These are phyloP conservation scores for Beauveria rudraprayagi DNA, from an alignment of 2,329 filamentous ascomycete genomes.

Conservation along the genomic window DNA sequence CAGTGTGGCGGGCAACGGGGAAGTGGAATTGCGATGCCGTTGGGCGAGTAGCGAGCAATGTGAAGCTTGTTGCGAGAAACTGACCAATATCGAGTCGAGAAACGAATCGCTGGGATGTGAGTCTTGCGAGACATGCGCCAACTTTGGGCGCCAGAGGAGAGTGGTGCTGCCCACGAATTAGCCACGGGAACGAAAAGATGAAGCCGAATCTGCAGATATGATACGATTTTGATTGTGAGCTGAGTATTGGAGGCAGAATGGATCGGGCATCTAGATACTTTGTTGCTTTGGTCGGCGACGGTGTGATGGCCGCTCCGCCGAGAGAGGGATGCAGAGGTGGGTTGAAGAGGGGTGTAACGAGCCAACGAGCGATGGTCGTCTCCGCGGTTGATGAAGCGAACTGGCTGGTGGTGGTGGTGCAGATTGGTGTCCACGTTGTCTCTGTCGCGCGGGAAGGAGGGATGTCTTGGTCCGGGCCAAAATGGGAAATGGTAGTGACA, in stretches of 20 bases:
- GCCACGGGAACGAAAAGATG: not conserved
- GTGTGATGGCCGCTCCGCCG: not conserved
- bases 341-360: no score
- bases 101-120: not conserved
- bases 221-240: not conserved
- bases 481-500: conserved; percentile 1
- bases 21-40: not conserved
- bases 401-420: not conserved
- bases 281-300: not conserved
- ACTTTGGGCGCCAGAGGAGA: not conserved
- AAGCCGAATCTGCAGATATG: not conserved
- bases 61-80: not conserved
- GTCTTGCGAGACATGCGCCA: not conserved
- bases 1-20: not conserved
- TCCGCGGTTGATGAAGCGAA: no score
- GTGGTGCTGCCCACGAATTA: not conserved
- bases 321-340: not conserved
- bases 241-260: not conserved
- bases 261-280: not conserved
- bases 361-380: no score
- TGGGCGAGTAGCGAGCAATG: not conserved
- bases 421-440: not conserved
- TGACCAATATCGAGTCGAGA: not conserved
- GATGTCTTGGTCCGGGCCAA: not conserved
- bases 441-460: not conserved